A percentile compares a stretch with the other conserved stretches of the same genome.
These are phyloP conservation scores for Chrysanthemum seticuspe DNA, from an alignment of 129 eudicot species.

Conservation along the genomic window DNA sequence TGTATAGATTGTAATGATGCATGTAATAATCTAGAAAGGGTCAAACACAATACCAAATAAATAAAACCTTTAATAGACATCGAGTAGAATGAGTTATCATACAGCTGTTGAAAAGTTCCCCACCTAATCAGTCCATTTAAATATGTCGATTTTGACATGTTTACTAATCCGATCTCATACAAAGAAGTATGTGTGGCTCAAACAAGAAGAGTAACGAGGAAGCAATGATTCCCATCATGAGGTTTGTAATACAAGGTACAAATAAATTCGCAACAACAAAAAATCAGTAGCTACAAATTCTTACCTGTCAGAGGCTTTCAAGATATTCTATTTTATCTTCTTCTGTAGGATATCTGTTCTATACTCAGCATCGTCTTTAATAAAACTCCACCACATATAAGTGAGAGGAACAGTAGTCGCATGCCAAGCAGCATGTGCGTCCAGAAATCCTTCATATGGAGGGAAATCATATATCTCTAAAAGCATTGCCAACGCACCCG, in stretches of 20 bases:
- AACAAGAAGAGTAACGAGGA: neutral
- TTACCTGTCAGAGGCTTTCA: constrained; percentile 2
- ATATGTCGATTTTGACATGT: too few relatives aligned
- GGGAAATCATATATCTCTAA: constrained; percentile 82
- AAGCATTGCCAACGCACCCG: constrained; percentile 73
- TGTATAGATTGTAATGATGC: too few relatives aligned
- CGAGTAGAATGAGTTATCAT: too few relatives aligned
- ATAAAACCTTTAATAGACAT: too few relatives aligned
- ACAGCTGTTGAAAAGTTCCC: too few relatives aligned
- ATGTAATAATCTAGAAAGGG: too few relatives aligned
- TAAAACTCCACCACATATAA: constrained; percentile 91
- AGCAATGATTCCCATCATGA: neutral
- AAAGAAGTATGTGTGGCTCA: neutral
- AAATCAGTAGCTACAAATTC: constrained; percentile 8
- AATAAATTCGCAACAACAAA: constrained; percentile 17
- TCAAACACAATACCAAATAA: too few relatives aligned
- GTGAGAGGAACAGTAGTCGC: constrained; percentile 84
- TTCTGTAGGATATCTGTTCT: constrained; percentile 48
- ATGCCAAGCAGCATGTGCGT: constrained; percentile 92
- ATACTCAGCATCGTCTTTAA: constrained; percentile 74
- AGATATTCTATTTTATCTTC: constrained; percentile 49
- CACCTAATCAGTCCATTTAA: too few relatives aligned
- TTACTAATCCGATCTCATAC: neutral
- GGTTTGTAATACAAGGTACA: constrained; percentile 25
- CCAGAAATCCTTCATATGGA: constrained; percentile 72